Conservation (phyloP, 495 filamentous ascomycete genomes). For the Lindgomyces ingoldianus region DNA sequence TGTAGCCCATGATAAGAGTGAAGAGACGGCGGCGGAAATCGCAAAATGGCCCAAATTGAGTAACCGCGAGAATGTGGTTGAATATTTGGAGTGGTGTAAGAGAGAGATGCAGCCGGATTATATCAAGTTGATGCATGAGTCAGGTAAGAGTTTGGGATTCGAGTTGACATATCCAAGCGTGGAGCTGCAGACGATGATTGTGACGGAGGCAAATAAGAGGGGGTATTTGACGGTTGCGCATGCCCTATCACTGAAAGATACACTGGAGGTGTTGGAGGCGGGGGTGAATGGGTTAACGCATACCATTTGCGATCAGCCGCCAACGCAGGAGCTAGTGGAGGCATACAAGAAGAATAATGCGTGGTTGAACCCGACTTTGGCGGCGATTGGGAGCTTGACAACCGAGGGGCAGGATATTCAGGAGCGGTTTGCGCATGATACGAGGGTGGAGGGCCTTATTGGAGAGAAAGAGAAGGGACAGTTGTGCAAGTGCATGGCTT, state of each 20-base stretch:
- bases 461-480: slow-evolving; percentile 32
- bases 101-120: slow-evolving; percentile 41
- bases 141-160: slow-evolving; percentile 37
- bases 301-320: slow-evolving; percentile 39
- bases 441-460: slow-evolving; percentile 36
- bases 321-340: slow-evolving; percentile 40
- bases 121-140: slow-evolving; percentile 48
- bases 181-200: slow-evolving; percentile 42
- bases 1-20: slow-evolving; percentile 36
- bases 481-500: slow-evolving; percentile 41
- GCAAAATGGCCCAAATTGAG: slow-evolving; percentile 44
- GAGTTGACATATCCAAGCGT: slow-evolving; percentile 38
- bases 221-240: slow-evolving; percentile 43
- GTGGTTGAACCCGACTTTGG: slow-evolving; percentile 43
- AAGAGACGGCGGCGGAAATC: slow-evolving; percentile 38
- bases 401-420: slow-evolving; percentile 40
- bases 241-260: slow-evolving; percentile 39
- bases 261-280: slow-evolving; percentile 39
- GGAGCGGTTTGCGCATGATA: slow-evolving; percentile 43
- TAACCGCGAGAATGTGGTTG: slow-evolving; percentile 34
- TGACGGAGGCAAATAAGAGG: slow-evolving; percentile 40
- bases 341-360: slow-evolving; percentile 45
- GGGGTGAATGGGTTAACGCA: slow-evolving; percentile 45
- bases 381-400: slow-evolving; percentile 39
- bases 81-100: slow-evolving; percentile 38